Evolutionary conservation across 176 grass and related monocot genomes (phyloP), one percentile per base, ranked within the genome.

Genomic region (Otatea glauca): DNA sequence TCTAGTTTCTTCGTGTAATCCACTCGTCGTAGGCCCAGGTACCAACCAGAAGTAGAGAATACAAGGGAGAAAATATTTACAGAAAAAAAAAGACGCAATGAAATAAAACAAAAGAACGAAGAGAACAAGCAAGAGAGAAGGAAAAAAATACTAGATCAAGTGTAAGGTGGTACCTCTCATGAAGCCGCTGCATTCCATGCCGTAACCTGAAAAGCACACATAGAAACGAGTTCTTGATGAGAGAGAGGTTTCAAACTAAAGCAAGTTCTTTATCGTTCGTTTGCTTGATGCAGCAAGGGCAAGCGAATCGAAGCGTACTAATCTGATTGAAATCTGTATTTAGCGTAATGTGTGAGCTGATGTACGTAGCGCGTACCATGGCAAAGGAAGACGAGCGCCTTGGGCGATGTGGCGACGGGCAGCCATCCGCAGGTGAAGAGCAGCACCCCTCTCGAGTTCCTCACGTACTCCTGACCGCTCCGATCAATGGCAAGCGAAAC

Each of bases 391-490:
- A 98, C 89, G 58, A 98, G 92, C 38, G 95, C 95, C 86, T 93
- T 98, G 8, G 95, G 89, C 49, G 91, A 70, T 45, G 87, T 42
- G 41, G 83, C 81, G 5, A 55, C 24, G 13, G 95, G 95, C 15
- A 94, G 53, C 95, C 95, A 98, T 74, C 91, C 94, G 88, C 95
- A 98, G 49, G 95, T 98, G 87, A 98, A 98, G 70, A 98, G 92
- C 75, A 85, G 89, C 83, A 94, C 55, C 12, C 95, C 95, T 86
- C 92, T 93, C 68, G 82, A 69, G 88, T 80, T 97, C 91, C 38
- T 81, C 48, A 97, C 92, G 61, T 94, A 97, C 68, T 93, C 95
- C 95, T 97, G 82, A 32, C 37, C 37, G 0, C 58, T 47, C n/a
- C n/a, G 5, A 25, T 10, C 3, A 18, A 20, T 9, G 69, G 37